Evolutionary conservation across 2,329 filamentous ascomycete species (phyloP), one percentile per base, ranked within the genome.

Genomic region (Penicillium sp.): DNA sequence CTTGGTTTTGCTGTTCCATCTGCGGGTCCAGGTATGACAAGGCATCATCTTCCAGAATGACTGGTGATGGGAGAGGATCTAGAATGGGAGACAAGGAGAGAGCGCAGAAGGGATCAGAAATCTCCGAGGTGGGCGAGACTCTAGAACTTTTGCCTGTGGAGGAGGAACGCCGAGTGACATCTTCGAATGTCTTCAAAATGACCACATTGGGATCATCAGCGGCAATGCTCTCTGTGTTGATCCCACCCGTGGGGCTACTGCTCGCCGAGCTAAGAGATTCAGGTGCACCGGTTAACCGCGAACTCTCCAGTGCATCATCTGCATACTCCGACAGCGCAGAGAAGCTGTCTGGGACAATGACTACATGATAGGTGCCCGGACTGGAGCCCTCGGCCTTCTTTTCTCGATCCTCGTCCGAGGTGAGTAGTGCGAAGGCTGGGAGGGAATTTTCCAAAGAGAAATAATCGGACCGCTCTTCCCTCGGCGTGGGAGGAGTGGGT

Each of bases 361-460:
- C 64, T 14, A 80, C 74, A 53, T 74, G 68, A 55, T 74, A 80
- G 2, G 75, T 78, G 11, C 77, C 78, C 1, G 78, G 76, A 21
- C 59, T 62, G 25, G 67, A 66, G 6, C 61, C 62, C 36, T 73
- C 69, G 11, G 78, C 78, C 54, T 80, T 80, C 42, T 64, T 69
- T 54, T 81, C 78, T 27, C 78, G 67, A 18, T 80, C 78, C 48
- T 79, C 76, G 45, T 81, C 77, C 18, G 68, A 78, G 1, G 68
- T 74, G 38, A 81, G 66, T 10, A 63, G 57, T 20, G 71, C 59
- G 57, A 80, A 81, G 2, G 73, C 72, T 14, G 77, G 77, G 9
- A 80, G 62, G n/a, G 69, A 58, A 53, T 79, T 75, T 15, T 64
- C 56, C 8, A 50, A 44, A 10, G 50, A 54, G 19, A 63, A 63